Base-by-base conservation (phyloP, 148 eudicot species). In the Amaranthus cruentus region DNA sequence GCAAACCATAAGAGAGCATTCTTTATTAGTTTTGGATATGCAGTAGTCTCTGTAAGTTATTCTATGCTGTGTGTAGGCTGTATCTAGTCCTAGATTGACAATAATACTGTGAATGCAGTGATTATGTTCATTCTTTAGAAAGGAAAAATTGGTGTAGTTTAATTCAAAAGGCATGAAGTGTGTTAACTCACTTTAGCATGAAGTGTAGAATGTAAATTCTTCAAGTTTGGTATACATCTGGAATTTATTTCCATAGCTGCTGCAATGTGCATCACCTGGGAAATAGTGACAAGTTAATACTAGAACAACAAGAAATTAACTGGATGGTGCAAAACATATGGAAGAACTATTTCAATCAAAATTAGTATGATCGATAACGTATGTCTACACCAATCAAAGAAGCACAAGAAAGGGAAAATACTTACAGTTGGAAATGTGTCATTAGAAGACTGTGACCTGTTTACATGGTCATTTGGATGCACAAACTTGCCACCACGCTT, bases 401-500 rank as follows among this genome's bases (percentile, higher is more conserved):
- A 28, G n/a, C 7, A 50, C 9, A 43, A 43, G 53, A 43, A 52
- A 43, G 42, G 38, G 47, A 50, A 65, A 63, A 68, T 50, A 73
- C 92, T 89, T 87, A 91, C 99, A 59, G 97, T 95, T 55, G 99
- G 99, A 70, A 95, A 95, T 62, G 97, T 95, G 78, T 95, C 99
- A 81, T 95, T 95, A 50, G 99, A 95, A 81, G 99, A 95, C 80
- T 95, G 99, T 55, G 99, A 92, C 87, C 93, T 87, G 76, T 95
- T 95, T 72, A 95, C 99, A 80, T 95, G 99, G 81, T 95, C 99
- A 83, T 95, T 95, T 78, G 98, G 98, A 79, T 95, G 98, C 84
- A 95, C 99, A 86, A 77, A 81, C 81, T 95, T 95, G 61, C 80
- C 93, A 69, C 99, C 99, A 52, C 97, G 90, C 81, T 87, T 73